Conservation (phyloP, 1,139 yeast genomes). For the Kodamaea sp. region DNA sequence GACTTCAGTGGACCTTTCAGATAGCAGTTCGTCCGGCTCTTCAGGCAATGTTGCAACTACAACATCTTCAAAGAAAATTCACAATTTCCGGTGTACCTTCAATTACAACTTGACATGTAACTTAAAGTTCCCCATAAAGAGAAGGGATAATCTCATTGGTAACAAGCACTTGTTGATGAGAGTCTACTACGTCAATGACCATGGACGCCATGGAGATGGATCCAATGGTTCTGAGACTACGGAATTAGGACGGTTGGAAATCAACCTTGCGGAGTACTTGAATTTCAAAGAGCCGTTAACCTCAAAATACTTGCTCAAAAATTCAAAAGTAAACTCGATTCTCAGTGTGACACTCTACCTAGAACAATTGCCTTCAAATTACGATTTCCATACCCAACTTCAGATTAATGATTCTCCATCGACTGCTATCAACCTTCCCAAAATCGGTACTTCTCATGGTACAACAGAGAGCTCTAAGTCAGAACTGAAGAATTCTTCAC, state of each 20-base stretch:
- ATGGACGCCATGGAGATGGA: slow-evolving; percentile 1
- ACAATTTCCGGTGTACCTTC: slow-evolving; percentile 45
- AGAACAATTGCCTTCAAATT: slow-evolving; percentile 44
- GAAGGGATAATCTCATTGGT: slow-evolving; percentile 38
- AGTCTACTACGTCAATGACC: slow-evolving; percentile 38
- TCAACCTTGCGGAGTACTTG: slow-evolving; percentile 75
- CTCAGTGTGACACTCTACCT: slow-evolving; percentile 47
- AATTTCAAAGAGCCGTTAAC: slow-evolving; percentile 53
- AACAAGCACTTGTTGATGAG: slow-evolving; percentile 38
- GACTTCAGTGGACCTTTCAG: slow-evolving; percentile 4
- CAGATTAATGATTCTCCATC: slow-evolving; percentile 32
- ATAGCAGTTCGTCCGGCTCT: slow-evolving; percentile 11
- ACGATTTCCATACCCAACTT: slow-evolving; percentile 45
- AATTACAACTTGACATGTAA: slow-evolving; percentile 42
- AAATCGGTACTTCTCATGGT: slow-evolving; percentile 3
- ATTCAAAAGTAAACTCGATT: slow-evolving; percentile 82
- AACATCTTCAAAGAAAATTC: slow-evolving; percentile 38
- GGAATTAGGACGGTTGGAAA: slow-evolving; percentile 62
- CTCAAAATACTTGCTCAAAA: slow-evolving; percentile 66
- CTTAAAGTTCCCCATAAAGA: slow-evolving; percentile 38
- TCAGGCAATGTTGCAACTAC: slow-evolving; percentile 34
- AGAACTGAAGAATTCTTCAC: slow-evolving; percentile 2
- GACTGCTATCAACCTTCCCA: background rate
- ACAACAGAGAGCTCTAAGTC: slow-evolving; percentile 5
- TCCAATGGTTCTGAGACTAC: slow-evolving; percentile 21